Evolutionary conservation across 108 stramenopile genomes (phyloP), one percentile per base, ranked within the genome.

Genomic region (Pelagomonas calceolata): DNA sequence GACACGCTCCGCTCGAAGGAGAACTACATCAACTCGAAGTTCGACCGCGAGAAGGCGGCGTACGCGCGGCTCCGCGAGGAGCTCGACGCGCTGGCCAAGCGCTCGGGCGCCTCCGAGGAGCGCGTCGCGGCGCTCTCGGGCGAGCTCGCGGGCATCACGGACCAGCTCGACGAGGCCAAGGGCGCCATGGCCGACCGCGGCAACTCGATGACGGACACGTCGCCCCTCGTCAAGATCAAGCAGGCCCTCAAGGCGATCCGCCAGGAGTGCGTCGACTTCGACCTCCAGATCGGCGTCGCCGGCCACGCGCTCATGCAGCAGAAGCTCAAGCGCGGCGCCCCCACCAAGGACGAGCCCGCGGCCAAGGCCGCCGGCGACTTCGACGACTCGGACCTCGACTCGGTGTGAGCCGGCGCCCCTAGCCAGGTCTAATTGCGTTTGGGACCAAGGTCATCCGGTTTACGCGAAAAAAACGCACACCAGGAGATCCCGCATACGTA

Each of bases 241-340:
- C 64, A 74, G 30, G 84, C 85, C 18, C 78, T 88, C 34, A 75
- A 81, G 66, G 63, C 81, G 66, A 74, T 86, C 36, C 79, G 83
- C 79, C 65, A 68, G 18, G 87, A 88, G 78, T 83, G 84, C 72
- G 74, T 71, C 67, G 71, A 68, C n/a, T 85, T 83, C 30, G 87
- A 88, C 70, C 60, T 85, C n/a, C 80, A 82, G 35, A 81, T 88
- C 32, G 87, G 87, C 33, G 85, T 88, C 31, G 81, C 84, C 34
- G 78, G 80, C 35, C 84, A 85, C 79, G 72, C 77, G 32, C 68
- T 85, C 64, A 66, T 33, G 34, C 34, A 34, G 66, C 32, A 34
- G 17, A 66, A 66, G 32, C 34, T 33, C 66, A 0, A 16, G 32
- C 66, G 33, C 34, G 66, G 34, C 34, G 18, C 9, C 34, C 32